These are phyloP conservation scores for Monosporascus sp. DNA, from an alignment of 2,329 filamentous ascomycete species.

Conservation along the genomic window DNA sequence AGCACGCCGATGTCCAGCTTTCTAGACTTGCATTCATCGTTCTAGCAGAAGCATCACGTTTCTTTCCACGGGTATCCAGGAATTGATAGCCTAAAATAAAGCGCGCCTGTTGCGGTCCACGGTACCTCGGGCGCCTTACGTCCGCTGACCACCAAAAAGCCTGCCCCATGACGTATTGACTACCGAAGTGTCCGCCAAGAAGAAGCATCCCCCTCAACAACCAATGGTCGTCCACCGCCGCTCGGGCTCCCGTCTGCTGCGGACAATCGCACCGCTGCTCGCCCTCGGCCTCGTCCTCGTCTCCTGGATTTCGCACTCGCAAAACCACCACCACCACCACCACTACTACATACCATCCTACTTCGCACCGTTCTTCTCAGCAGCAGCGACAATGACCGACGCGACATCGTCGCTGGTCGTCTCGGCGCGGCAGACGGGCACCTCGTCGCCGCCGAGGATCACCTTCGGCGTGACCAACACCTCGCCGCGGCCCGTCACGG, in stretches of 20 bases:
- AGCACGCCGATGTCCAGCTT: no score
- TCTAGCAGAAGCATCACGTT: no score
- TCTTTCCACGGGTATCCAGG: no score
- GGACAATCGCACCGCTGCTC: not conserved
- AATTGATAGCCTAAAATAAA: no score
- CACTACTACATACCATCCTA: not conserved
- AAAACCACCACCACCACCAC: not conserved
- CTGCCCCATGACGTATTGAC: no score
- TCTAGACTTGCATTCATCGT: no score
- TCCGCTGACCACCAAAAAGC: no score
- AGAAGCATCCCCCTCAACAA: not conserved
- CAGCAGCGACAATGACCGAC: not conserved
- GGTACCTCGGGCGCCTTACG: no score
- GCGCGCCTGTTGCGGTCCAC: no score
- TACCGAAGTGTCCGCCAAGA: not conserved
- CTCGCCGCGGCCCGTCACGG: constrained; percentile 30
- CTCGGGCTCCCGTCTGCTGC: not conserved
- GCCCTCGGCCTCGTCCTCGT: not conserved
- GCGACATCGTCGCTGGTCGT: constrained; percentile 20
- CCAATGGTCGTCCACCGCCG: not conserved
- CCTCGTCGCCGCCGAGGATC: constrained; percentile 26
- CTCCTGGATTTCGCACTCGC: not conserved
- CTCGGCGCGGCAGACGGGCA: constrained; percentile 20
- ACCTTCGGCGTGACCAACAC: constrained; percentile 35
- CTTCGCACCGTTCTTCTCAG: no score